Evolutionary conservation across 2,329 filamentous ascomycete species (phyloP).

Genomic region (Pseudogymnoascus sp.): DNA sequence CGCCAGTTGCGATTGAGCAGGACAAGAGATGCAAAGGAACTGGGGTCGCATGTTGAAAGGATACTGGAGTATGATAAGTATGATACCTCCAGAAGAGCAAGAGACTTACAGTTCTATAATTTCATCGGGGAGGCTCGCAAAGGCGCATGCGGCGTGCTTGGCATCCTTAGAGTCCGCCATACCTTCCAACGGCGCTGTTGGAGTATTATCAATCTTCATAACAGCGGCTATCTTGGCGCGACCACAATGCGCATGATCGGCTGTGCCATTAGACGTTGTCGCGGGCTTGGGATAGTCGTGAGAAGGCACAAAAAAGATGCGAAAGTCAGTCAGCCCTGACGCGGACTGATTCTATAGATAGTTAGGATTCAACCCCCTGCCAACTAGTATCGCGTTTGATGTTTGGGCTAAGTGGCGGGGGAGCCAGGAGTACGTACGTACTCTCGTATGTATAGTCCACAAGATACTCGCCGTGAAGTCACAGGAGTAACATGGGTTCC

Average conservation of each 20-base stretch:
- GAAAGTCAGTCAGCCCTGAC: not conserved
- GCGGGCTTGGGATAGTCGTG: not conserved
- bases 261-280: conserved; percentile 1
- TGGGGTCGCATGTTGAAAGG: conserved; percentile 31
- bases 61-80: conserved; percentile 11
- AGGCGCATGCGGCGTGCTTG: conserved; percentile 29
- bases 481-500: not conserved
- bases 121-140: conserved; percentile 55
- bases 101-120: conserved; percentile 58
- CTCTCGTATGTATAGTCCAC: not conserved
- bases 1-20: conserved; percentile 60
- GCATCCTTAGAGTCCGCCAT: not conserved
- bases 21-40: conserved; percentile 58
- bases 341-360: conserved; percentile 1
- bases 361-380: conserved; percentile 7
- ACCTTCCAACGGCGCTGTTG: not conserved
- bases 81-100: conserved; percentile 12
- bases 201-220: not conserved
- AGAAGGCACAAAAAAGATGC: not conserved
- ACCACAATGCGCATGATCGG: not conserved
- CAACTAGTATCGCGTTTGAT: not conserved
- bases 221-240: not conserved
- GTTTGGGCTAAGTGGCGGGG: conserved; percentile 1
- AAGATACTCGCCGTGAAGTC: not conserved
- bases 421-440: not conserved